These are phyloP conservation scores for Sporothrix phasma DNA, from an alignment of 2,329 filamentous ascomycete species.

Conservation along the genomic window DNA sequence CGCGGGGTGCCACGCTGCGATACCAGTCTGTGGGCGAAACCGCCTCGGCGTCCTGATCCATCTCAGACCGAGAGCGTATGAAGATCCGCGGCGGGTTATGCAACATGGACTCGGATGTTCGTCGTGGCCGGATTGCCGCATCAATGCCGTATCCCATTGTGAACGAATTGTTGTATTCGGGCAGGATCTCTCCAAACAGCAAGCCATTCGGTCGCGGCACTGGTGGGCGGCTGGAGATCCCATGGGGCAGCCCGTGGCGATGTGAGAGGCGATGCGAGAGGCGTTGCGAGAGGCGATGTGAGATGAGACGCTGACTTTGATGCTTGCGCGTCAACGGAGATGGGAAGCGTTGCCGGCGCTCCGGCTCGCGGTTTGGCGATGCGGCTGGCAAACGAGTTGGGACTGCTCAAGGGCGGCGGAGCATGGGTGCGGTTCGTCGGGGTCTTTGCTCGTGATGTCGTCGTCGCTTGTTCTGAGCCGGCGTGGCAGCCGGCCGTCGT, in stretches of 20 bases:
- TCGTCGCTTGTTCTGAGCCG: conserved; percentile 23
- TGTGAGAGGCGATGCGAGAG: conserved; percentile 28
- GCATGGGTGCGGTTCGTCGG: neutral
- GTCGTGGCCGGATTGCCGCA: conserved; percentile 37
- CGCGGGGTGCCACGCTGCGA: conserved; percentile 25
- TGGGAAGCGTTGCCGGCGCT: conserved; percentile 28
- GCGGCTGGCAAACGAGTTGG: conserved; percentile 35
- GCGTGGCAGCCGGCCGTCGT: conserved; percentile 8
- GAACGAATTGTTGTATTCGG: conserved; percentile 44
- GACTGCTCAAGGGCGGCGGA: conserved; percentile 6
- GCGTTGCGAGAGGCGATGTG: conserved; percentile 27
- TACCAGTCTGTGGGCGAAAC: conserved; percentile 61
- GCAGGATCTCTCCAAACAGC: conserved; percentile 65
- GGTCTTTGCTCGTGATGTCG: conserved; percentile 18
- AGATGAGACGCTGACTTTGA: conserved; percentile 38
- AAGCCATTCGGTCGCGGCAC: conserved; percentile 38
- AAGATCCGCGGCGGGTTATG: conserved; percentile 39
- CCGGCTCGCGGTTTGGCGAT: conserved; percentile 37
- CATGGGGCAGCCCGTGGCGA: conserved; percentile 19
- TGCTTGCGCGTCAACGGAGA: conserved; percentile 27
- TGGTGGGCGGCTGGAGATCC: conserved; percentile 22
- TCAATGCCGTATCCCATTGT: conserved; percentile 53
- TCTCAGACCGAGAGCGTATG: conserved; percentile 43
- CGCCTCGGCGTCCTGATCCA: conserved; percentile 46
- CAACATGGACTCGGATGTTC: conserved; percentile 64